Conservation (phyloP, 495 filamentous ascomycete genomes). For the Trichoderma erinaceum region DNA sequence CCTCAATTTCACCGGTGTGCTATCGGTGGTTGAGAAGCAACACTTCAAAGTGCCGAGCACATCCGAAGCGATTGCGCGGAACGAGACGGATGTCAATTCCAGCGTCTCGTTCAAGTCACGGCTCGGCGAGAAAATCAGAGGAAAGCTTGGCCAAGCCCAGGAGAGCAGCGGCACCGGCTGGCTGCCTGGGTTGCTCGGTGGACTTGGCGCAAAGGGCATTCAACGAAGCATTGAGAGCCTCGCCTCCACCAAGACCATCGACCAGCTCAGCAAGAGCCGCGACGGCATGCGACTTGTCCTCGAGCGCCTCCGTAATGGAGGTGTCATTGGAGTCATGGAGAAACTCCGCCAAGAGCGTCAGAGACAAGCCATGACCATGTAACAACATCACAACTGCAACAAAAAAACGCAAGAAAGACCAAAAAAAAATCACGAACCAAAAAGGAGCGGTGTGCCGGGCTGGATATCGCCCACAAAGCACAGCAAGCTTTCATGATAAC, state of each 20-base stretch:
- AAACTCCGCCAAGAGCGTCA: conserved; percentile 64
- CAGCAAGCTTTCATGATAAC: conserved; percentile 1
- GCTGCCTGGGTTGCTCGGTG: conserved; percentile 34
- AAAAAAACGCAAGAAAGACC: neutral
- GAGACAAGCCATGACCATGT: neutral
- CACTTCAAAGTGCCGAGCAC: conserved; percentile 52
- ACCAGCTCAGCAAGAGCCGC: conserved; percentile 79
- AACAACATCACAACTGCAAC: conserved; percentile 7
- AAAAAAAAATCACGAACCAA: neutral
- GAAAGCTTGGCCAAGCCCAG: conserved; percentile 31
- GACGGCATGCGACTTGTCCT: conserved; percentile 95
- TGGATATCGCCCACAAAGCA: neutral
- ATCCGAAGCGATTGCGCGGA: conserved; percentile 38
- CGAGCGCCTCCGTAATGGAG: conserved; percentile 67
- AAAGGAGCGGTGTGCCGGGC: neutral
- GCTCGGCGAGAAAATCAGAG: conserved; percentile 65
- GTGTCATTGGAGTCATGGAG: conserved; percentile 82
- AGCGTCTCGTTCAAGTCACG: conserved; percentile 80
- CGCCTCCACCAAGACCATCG: conserved; percentile 72
- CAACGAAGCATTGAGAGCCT: conserved; percentile 88
- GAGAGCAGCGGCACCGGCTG: conserved; percentile 23
- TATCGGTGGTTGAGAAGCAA: conserved; percentile 89
- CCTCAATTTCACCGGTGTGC: conserved; percentile 83
- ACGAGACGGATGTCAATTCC: conserved; percentile 67
- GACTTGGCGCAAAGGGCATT: conserved; percentile 72